Base-by-base conservation (phyloP, 768 basidiomycete genomes). In the Paxillus involutus region DNA sequence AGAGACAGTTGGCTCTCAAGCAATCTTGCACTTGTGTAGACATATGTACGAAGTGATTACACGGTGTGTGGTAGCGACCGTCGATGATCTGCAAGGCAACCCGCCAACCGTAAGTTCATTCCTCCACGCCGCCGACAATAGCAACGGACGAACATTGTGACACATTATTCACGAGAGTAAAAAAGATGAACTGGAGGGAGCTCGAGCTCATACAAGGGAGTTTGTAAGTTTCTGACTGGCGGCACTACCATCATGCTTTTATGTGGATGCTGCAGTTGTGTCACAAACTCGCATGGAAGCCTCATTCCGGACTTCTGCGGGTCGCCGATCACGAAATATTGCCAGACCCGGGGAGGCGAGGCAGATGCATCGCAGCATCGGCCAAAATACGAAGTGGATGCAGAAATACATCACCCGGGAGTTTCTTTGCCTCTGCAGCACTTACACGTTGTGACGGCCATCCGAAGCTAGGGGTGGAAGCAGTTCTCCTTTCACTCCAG, bases 31-130 rank as follows among this genome's bases (percentile, higher is more conserved):
- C 69, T 51, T 76, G 80, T 17, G 88, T 88, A 42, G 85, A 80
- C 82, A 91, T 86, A 49, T 82, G 79, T 54, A 82, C 73, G 68
- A 91, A 90, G 68, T 90, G 88, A 9, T 81, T 79, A 69, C 89
- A 91, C 49, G 71, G 67, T 14, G 83, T 81, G 72, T 89, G 81
- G 69, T 77, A 88, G 59, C 87, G 83, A 51, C 89, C 89, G 66
- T 91, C 89, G 55, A 89, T 83, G 58, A 91, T 78, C 88, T 91
- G 60, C 35, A 54, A 43, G 30, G 32, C 44, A 26, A 49, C 16
- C 8, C 35, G 36, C 42, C 26, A 33, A 16, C 12, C 3, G 42
- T 56, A 36, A 52, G 56, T 21, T 14, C n/a, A 37, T 45, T 37
- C 24, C 12, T 9, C n/a, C 33, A 17, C 21, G 29, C 16, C 11